Evolutionary conservation across 768 basidiomycete genomes (phyloP).

Genomic region (Xanthoconium purpureum): DNA sequence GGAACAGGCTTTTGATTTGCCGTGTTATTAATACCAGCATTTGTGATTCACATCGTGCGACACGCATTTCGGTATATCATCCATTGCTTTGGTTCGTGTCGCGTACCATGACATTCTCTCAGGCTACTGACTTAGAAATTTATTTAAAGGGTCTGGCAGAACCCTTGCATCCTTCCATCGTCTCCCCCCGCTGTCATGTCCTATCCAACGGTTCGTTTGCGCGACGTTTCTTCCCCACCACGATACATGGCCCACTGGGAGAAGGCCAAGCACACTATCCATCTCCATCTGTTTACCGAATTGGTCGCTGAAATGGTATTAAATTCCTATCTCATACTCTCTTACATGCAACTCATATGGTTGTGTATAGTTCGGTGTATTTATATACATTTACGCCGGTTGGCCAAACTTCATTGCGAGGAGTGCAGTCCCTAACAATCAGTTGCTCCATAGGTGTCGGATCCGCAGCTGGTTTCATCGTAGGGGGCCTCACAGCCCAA

Average conservation of each 20-base stretch:
- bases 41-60: neutral
- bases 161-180: neutral
- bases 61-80: neutral
- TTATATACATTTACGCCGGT: slow-evolving; percentile 59
- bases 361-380: slow-evolving; percentile 49
- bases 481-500: slow-evolving; percentile 44
- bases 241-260: slow-evolving; percentile 49
- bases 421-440: neutral
- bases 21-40: neutral
- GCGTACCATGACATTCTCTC: neutral
- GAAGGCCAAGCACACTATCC: slow-evolving; percentile 37
- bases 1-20: slow-evolving; percentile 2
- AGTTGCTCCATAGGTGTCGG: slow-evolving; percentile 44
- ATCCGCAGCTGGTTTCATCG: slow-evolving; percentile 46
- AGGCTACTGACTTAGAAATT: neutral
- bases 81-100: neutral
- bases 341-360: neutral
- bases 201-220: slow-evolving; percentile 34
- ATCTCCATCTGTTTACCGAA: slow-evolving; percentile 54
- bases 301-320: slow-evolving; percentile 59
- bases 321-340: neutral
- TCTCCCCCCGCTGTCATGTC: slow-evolving; percentile 17
- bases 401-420: slow-evolving; percentile 4
- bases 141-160: slow-evolving; percentile 13
- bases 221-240: slow-evolving; percentile 41